Conservation (phyloP, 2,329 filamentous ascomycete species). For the Xylariaceae sp. region DNA sequence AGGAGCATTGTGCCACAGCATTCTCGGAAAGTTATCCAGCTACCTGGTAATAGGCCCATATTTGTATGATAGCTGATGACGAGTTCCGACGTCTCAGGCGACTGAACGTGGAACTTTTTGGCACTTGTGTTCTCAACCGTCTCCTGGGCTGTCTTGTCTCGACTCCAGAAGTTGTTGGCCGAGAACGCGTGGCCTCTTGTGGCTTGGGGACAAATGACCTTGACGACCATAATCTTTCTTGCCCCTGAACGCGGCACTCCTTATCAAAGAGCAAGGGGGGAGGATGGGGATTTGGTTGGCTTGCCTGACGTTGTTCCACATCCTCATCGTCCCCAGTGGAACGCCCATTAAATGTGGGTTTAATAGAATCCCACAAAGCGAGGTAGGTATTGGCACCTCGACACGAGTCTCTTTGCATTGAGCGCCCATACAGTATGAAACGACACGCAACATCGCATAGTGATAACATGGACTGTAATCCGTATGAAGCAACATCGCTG, state of each 20-base stretch:
- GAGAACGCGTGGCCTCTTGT: conserved; percentile 5
- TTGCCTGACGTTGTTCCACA: conserved; percentile 14
- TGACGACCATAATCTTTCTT: background rate
- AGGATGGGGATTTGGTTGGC: background rate
- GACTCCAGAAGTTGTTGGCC: conserved; percentile 5
- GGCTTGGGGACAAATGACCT: conserved; percentile 1
- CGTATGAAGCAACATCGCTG: background rate
- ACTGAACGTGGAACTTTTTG: conserved; percentile 21
- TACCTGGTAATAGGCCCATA: conserved; percentile 20
- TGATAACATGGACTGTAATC: background rate
- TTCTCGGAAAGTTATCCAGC: conserved; percentile 28
- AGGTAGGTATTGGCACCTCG: background rate
- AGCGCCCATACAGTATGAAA: conserved; percentile 1
- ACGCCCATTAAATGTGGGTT: conserved; percentile 2
- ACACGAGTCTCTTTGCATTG: background rate
- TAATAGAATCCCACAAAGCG: background rate
- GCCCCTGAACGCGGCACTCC: background rate
- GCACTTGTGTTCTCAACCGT: conserved; percentile 13
- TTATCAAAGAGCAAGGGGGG: background rate
- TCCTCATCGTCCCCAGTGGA: background rate
- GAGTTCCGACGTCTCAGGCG: conserved; percentile 28
- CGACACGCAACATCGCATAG: background rate
- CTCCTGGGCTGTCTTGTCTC: background rate
- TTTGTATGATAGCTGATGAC: conserved; percentile 19
- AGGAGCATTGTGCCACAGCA: conserved; percentile 26